Conservation (phyloP, 768 basidiomycete species). For the Hysterangium stoloniferum region DNA sequence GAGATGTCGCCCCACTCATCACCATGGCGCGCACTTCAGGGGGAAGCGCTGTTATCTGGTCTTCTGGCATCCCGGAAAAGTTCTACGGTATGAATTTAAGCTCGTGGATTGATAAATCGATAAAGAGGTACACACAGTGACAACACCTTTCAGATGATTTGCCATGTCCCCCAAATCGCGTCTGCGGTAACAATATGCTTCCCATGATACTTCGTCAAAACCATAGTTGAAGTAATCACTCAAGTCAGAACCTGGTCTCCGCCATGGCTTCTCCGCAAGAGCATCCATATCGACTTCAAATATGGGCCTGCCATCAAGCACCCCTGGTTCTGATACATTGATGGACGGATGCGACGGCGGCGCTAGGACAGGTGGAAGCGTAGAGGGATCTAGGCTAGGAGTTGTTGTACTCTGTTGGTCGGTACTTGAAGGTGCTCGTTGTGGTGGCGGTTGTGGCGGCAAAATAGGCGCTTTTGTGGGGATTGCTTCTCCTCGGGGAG, state of each 20-base stretch:
- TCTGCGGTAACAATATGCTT: constrained; percentile 81
- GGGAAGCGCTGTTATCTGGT: constrained; percentile 68
- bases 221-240: constrained; percentile 99
- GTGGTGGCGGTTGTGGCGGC: constrained; percentile 20
- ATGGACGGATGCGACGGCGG: constrained; percentile 77
- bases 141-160: constrained; percentile 72
- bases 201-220: constrained; percentile 96
- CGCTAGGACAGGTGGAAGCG: constrained; percentile 57
- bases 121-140: constrained; percentile 50
- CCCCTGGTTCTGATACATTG: constrained; percentile 58
- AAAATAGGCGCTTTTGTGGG: constrained; percentile 27
- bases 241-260: constrained; percentile 84
- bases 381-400: constrained; percentile 42
- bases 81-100: constrained; percentile 49
- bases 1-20: constrained; percentile 71
- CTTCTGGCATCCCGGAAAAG: constrained; percentile 76
- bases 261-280: constrained; percentile 82
- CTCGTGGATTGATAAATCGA: too few species aligned
- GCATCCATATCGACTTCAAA: constrained; percentile 76
- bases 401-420: constrained; percentile 19
- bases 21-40: constrained; percentile 82
- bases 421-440: constrained; percentile 13
- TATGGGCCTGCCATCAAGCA: constrained; percentile 68
- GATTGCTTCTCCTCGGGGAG: constrained; percentile 54
- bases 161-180: constrained; percentile 76